Evolutionary conservation across 108 stramenopile genomes (phyloP), one percentile per base, ranked within the genome.

Genomic region (Cylindrotheca closterium): DNA sequence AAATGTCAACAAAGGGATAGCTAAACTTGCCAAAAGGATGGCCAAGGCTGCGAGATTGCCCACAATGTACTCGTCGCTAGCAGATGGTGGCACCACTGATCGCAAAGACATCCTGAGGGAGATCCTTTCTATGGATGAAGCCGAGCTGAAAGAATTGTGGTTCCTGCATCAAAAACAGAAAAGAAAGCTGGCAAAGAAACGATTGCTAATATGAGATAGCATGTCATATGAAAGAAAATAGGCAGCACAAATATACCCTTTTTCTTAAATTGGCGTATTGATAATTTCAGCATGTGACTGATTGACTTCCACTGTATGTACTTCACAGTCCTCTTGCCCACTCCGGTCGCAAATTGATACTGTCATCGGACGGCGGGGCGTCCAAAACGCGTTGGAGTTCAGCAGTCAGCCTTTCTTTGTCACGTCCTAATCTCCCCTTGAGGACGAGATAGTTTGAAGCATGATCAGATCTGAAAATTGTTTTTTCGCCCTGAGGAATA

Each of bases 1-100:
- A 32, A 58, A 75, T 29, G 70, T 92, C 29, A 88, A 79, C 73
- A 88, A 92, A 62, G 70, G 54, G 12, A 66, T 84, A n/a, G 57
- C 68, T n/a, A 75, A 72, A 34, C 30, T 66, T 30, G 82, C 82
- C 32, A 73, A 70, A 21, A 65, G 59, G 26, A 4, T 49, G 22
- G 28, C 54, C 17, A 54, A 56, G 24, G 18, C 21, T 19, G 12
- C 51, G 8, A 23, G 48, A 1, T 17, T 12, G 22, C 58, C 4
- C 22, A 5, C 25, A 46, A 46, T 8, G 25, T 46, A 53, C 3
- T 0, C 54, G 24, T 7, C 37, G 10, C 37, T 42, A 7, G 37
- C 37, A 42, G 37, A 7, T 10, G 10, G 10, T 15, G 10, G 37
- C 37, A 29, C 2, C 8, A 62, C 22, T 27, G 51, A 64, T 19